Conservation (phyloP, 495 filamentous ascomycete genomes). For the Lasiosphaeriaceae sp. region DNA sequence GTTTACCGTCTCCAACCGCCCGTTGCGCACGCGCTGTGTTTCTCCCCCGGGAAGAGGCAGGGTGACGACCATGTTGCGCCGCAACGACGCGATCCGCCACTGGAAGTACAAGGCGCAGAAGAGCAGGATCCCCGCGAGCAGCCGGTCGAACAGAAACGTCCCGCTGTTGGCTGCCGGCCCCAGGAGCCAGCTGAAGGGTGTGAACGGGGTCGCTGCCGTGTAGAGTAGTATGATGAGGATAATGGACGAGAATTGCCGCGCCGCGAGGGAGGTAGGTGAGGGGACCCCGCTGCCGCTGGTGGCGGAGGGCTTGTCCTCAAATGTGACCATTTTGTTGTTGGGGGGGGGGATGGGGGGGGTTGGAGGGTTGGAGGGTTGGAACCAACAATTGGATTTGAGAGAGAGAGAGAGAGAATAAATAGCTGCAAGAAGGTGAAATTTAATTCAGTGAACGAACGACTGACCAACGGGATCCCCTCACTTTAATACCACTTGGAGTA, state of each 20-base stretch:
- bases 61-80: slow-evolving; percentile 1
- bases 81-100: slow-evolving; percentile 15
- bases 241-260: slow-evolving; percentile 11
- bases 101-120: slow-evolving; percentile 20
- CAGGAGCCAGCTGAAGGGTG: slow-evolving; percentile 6
- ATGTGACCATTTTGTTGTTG: no score
- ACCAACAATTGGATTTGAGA: no score
- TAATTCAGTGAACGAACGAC: no score
- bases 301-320: not conserved
- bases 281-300: not conserved
- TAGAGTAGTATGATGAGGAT: slow-evolving; percentile 14
- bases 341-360: no score
- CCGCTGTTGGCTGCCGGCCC: not conserved
- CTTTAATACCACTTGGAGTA: no score
- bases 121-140: slow-evolving; percentile 13
- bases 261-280: not conserved
- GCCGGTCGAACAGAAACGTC: slow-evolving; percentile 11
- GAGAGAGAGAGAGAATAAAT: no score
- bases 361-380: no score
- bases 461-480: no score
- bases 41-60: slow-evolving; percentile 4
- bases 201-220: slow-evolving; percentile 18
- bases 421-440: no score
- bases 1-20: slow-evolving; percentile 5
- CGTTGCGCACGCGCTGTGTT: slow-evolving; percentile 6